Evolutionary conservation across 2,329 filamentous ascomycete genomes (phyloP), one percentile per base, ranked within the genome.

Genomic region (Rutstroemia sydowiana): DNA sequence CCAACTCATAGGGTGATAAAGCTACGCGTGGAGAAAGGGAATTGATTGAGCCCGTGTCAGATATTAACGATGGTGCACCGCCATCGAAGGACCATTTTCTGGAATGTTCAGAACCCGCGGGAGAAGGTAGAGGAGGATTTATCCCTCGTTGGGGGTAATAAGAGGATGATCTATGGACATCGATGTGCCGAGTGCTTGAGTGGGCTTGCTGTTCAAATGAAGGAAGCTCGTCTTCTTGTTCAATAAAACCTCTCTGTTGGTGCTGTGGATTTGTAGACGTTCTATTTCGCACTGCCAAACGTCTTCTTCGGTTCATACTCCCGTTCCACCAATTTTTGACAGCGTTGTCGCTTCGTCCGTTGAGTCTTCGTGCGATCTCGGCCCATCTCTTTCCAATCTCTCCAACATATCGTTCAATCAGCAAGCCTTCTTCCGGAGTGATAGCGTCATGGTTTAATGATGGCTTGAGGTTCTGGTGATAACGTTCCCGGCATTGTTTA

Each of bases 311-410:
- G 72, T 95, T 95, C 77, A 91, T 87, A 66, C 85, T 88, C 45
- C 91, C 90, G 66, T 95, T 95, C 88, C 88, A 95, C 89, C 90
- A 96, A 70, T 96, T 96, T 79, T 96, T 96, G 57, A 96, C 88
- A 26, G 88, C 87, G 65, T 96, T 96, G 73, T 96, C 91, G 68
- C 90, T 95, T 64, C 91, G 85, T 58, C 89, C 89, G 50, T 85
- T 78, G 18, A 96, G 77, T 42, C 82, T 77, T 59, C 91, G 79
- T 41, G 91, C 88, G 65, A 96, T 96, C 66, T 96, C 89, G 2
- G 91, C 91, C 91, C 91, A 96, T 52, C 87, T 82, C 73, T 90
- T 92, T 56, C 90, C 90, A 73, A 88, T 82, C 61, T 86, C 79
- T 10, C 71, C 69, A 14, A 96, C 91, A 67, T 93, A 77, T 53